Evolutionary conservation across 2,329 filamentous ascomycete species (phyloP).

Genomic region (Arthrobotrys pseudoclavata): DNA sequence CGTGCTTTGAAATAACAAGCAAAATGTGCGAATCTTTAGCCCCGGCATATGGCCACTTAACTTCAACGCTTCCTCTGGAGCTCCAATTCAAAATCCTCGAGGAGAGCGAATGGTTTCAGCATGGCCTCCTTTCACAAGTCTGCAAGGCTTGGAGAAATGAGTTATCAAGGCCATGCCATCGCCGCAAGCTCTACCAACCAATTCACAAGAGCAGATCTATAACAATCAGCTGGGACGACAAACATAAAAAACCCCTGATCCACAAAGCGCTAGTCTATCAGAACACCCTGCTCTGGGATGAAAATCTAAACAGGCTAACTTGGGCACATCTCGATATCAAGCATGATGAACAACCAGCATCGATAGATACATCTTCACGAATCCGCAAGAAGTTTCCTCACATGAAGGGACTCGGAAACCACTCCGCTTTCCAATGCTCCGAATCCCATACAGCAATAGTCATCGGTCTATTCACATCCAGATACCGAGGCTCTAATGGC

Average conservation of each 20-base stretch:
- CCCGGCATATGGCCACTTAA: conserved; percentile 22
- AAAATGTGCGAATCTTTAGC: conserved; percentile 16
- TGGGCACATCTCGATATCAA: conserved; percentile 35
- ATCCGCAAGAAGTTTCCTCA: background rate
- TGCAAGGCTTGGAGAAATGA: conserved; percentile 46
- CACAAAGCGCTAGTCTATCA: conserved; percentile 46
- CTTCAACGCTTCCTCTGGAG: conserved; percentile 32
- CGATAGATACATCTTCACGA: conserved; percentile 13
- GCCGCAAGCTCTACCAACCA: conserved; percentile 44
- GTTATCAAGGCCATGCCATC: conserved; percentile 24
- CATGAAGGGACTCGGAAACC: conserved; percentile 20
- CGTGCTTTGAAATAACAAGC: background rate
- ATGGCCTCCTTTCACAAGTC: conserved; percentile 37
- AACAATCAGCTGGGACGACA: conserved; percentile 26
- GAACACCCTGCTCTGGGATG: conserved; percentile 39
- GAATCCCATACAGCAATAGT: conserved; percentile 31
- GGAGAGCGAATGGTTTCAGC: conserved; percentile 48
- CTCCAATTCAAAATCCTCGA: conserved; percentile 51
- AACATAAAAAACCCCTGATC: conserved; percentile 29
- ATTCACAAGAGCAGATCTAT: conserved; percentile 31
- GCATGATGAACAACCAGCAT: conserved; percentile 16
- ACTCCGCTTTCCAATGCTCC: conserved; percentile 43
- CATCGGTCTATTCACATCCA: conserved; percentile 41
- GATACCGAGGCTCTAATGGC: conserved; percentile 35
- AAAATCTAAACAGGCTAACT: conserved; percentile 8